Conservation (phyloP, 768 basidiomycete species). For the Psilocybe sp. region DNA sequence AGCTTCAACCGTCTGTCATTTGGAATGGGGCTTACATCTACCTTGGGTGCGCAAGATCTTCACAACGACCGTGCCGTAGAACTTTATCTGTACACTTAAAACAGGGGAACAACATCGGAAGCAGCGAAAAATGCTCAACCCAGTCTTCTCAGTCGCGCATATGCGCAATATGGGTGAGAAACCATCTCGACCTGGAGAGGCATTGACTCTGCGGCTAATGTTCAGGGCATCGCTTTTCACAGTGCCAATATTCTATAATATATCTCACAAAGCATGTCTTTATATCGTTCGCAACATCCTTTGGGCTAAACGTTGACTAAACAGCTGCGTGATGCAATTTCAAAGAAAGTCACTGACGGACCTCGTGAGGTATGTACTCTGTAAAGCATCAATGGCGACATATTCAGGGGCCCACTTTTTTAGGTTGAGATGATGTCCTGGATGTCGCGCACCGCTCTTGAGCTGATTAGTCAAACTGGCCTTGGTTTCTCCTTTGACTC, state of each 20-base stretch:
- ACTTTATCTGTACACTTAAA: no score
- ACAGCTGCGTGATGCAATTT: constrained; percentile 27
- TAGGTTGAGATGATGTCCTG: constrained; percentile 35
- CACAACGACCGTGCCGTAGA: no score
- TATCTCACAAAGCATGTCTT: constrained; percentile 24
- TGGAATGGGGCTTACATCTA: no score
- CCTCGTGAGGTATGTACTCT: constrained; percentile 24
- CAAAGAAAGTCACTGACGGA: constrained; percentile 24
- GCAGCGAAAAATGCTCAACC: constrained; percentile 43
- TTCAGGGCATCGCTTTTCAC: background rate
- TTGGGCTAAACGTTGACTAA: background rate
- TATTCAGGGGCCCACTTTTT: background rate
- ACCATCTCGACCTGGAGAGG: background rate
- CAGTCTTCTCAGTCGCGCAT: constrained; percentile 39
- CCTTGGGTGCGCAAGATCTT: no score
- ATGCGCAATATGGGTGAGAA: constrained; percentile 31
- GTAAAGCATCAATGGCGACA: background rate
- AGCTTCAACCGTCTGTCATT: no score
- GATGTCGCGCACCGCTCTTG: constrained; percentile 43
- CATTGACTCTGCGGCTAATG: background rate
- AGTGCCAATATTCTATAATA: constrained; percentile 34
- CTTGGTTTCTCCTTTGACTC: constrained; percentile 44
- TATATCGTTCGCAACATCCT: background rate
- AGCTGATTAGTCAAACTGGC: constrained; percentile 49
- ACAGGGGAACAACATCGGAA: constrained; percentile 39